Conservation (phyloP, 2,329 filamentous ascomycete genomes). For the Lasiodiplodia theobromae region DNA sequence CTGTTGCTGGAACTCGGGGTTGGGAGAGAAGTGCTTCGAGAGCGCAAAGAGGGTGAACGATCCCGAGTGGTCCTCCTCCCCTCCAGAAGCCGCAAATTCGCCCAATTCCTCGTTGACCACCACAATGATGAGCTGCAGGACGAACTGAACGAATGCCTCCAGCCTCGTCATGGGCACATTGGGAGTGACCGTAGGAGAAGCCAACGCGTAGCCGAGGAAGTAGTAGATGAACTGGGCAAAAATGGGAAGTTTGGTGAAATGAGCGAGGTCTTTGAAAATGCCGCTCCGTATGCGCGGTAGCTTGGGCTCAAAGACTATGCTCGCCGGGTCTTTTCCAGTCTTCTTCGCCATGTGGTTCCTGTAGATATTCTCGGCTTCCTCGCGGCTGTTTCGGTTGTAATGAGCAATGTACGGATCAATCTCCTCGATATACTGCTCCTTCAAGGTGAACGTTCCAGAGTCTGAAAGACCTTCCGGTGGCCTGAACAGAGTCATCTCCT, state of each 20-base stretch:
- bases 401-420: constrained; percentile 96
- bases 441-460: constrained; percentile 92
- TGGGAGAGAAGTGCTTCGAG: constrained; percentile 63
- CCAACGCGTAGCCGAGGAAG: constrained; percentile 80
- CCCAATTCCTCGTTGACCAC: constrained; percentile 83
- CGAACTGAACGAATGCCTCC: constrained; percentile 90
- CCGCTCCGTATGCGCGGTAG: constrained; percentile 78
- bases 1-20: constrained; percentile 36
- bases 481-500: constrained; percentile 88
- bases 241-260: constrained; percentile 81
- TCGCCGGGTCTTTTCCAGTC: constrained; percentile 78
- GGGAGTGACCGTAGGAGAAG: constrained; percentile 72
- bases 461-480: constrained; percentile 90
- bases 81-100: constrained; percentile 56
- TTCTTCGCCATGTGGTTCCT: constrained; percentile 87
- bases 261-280: constrained; percentile 76
- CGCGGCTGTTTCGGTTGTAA: constrained; percentile 95
- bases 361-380: constrained; percentile 91
- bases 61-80: constrained; percentile 50
- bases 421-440: constrained; percentile 82
- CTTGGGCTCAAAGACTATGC: constrained; percentile 91
- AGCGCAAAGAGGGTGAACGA: constrained; percentile 80
- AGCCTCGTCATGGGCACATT: constrained; percentile 81
- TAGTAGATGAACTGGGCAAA: constrained; percentile 93
- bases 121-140: constrained; percentile 85